Conservation (phyloP, 2,329 filamentous ascomycete genomes). For the Aspergillus terreus region DNA sequence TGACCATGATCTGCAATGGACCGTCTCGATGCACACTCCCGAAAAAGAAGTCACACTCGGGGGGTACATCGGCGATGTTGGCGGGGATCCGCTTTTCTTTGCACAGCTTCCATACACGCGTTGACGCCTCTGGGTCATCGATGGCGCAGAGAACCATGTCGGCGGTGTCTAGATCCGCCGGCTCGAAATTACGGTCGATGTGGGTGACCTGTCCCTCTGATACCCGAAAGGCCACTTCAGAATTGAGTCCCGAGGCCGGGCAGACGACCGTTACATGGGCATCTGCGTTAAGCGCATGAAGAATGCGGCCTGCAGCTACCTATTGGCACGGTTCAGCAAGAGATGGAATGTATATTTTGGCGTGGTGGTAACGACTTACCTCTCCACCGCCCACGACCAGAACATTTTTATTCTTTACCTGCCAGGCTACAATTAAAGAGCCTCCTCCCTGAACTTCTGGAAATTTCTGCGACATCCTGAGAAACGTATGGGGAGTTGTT, state of each 20-base stretch:
- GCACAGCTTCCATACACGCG: slow-evolving; percentile 88
- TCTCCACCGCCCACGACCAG: slow-evolving; percentile 95
- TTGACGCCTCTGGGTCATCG: slow-evolving; percentile 88
- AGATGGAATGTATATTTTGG: slow-evolving; percentile 9
- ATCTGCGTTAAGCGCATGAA: slow-evolving; percentile 92
- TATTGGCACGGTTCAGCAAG: slow-evolving; percentile 37
- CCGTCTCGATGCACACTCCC: slow-evolving; percentile 93
- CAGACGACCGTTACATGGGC: slow-evolving; percentile 83
- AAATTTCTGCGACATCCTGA: slow-evolving; percentile 54
- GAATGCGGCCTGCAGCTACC: slow-evolving; percentile 92
- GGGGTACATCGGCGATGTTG: slow-evolving; percentile 94
- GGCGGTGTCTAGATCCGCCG: slow-evolving; percentile 74
- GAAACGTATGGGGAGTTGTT: not conserved
- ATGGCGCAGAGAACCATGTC: slow-evolving; percentile 92
- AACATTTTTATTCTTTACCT: slow-evolving; percentile 81
- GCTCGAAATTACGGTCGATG: slow-evolving; percentile 77
- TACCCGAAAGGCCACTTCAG: slow-evolving; percentile 82
- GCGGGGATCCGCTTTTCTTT: slow-evolving; percentile 78
- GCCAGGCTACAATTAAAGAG: slow-evolving; percentile 93
- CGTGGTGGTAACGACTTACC: slow-evolving; percentile 49
- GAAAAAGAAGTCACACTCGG: slow-evolving; percentile 99
- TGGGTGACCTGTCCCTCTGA: slow-evolving; percentile 71
- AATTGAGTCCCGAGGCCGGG: slow-evolving; percentile 74
- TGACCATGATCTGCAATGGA: slow-evolving; percentile 96
- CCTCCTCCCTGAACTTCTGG: slow-evolving; percentile 84